Evolutionary conservation across 192 early-diverging fungal species (phyloP), one percentile per base, ranked within the genome.

Genomic region (Rhizophagus clarus): DNA sequence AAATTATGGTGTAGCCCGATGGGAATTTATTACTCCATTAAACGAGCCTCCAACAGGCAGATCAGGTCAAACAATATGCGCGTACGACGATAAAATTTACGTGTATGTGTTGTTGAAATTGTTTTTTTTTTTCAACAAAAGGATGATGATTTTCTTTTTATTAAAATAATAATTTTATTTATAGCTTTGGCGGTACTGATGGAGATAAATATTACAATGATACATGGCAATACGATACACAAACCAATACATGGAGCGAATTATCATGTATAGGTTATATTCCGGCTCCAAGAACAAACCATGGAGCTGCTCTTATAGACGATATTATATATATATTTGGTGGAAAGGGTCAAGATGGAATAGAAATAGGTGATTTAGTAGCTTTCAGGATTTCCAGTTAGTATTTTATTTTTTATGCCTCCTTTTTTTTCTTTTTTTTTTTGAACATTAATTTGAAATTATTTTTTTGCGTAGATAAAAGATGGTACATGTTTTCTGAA

Each of bases 251-350:
- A 9, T 91, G 89, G 89, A 61, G 74, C 14, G 76, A 84, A 14
- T 72, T 89, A 45, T 61, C 79, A 4, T 83, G 85, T 15, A 83
- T 77, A 10, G 86, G 88, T 17, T 81, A 80, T 56, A 83, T 89
- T 40, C 89, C 89, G 1, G 49, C 79, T 28, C 84, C 86, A 76
- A 81, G 89, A 6, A 81, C 86, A 64, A 79, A 82, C 11, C 83
- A 83, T 61, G 72, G 84, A 7, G 72, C 77, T 28, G 20, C 77
- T 34, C 62, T 89, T 0, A 80, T 88, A 3, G 86, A 85, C 15
- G 89, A 88, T 34, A 81, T 85, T 17, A 83, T 91, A 63, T 91
- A 91, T 71, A 76, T 91, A n/a, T 87, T 84, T 81, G 89, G 89
- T 61, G 89, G 89, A 15, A 83, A 80, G 77, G 80, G 78, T 61